A percentile compares a stretch with the other conserved stretches of the same genome.
These are phyloP conservation scores for Zygosaccharomyces pseudorouxii DNA, from an alignment of 805 yeast genomes.

Conservation along the genomic window DNA sequence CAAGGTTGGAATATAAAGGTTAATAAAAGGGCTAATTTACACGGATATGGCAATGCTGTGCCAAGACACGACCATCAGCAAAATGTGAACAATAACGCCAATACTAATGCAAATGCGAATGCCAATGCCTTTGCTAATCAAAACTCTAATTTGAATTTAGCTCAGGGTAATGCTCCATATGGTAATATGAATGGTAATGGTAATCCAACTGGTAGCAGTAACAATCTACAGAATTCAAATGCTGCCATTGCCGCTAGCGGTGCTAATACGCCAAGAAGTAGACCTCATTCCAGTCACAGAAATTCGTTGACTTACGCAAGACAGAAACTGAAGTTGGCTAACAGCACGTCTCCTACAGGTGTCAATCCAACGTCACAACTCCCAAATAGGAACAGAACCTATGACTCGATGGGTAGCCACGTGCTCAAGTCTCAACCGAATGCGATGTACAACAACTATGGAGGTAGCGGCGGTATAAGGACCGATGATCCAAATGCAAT, in stretches of 20 bases:
- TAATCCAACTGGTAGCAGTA: slow-evolving; percentile 13
- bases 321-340: slow-evolving; percentile 11
- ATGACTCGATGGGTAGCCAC: slow-evolving; percentile 30
- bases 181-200: slow-evolving; percentile 15
- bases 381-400: slow-evolving; percentile 14
- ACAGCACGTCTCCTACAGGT: slow-evolving; percentile 6
- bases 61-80: slow-evolving; percentile 36
- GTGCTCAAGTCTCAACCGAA: slow-evolving; percentile 7
- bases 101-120: neutral
- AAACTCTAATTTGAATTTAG: neutral
- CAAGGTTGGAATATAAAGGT: slow-evolving; percentile 75
- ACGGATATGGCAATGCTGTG: slow-evolving; percentile 75
- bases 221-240: slow-evolving; percentile 3
- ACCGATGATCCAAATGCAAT: slow-evolving; percentile 10
- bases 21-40: slow-evolving; percentile 73
- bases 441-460: slow-evolving; percentile 8
- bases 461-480: slow-evolving; percentile 7
- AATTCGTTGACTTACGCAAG: slow-evolving; percentile 13
- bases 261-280: slow-evolving; percentile 6
- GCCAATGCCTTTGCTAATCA: slow-evolving; percentile 9
- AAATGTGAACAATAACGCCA: slow-evolving; percentile 15
- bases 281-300: slow-evolving; percentile 11
- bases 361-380: slow-evolving; percentile 9
- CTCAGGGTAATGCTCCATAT: slow-evolving; percentile 28
- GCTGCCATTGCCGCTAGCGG: neutral